These are phyloP conservation scores for Oryza rufipogon DNA, from an alignment of 176 grass and related monocot genomes.

Conservation along the genomic window DNA sequence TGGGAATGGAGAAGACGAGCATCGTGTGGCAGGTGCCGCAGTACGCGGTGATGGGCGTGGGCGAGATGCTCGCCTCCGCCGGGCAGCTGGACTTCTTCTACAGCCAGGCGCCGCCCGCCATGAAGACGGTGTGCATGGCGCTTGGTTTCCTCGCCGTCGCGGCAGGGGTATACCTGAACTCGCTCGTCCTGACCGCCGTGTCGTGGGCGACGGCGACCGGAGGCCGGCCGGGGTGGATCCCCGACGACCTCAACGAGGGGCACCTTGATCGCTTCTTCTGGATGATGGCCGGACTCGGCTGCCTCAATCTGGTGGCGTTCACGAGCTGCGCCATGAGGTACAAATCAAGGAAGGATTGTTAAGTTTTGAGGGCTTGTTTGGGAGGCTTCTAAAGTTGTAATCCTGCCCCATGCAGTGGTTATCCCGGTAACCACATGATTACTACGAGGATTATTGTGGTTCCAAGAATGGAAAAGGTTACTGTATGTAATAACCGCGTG, in stretches of 20 bases:
- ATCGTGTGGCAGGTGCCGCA: conserved; percentile 49
- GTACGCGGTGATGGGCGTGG: conserved; percentile 45
- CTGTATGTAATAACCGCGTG: too few relatives aligned
- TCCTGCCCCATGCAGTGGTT: too few relatives aligned
- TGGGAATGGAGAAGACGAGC: background rate
- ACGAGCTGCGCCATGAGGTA: background rate
- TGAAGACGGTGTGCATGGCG: conserved; percentile 66
- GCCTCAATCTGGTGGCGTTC: conserved; percentile 6
- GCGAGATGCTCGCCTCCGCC: conserved; percentile 48
- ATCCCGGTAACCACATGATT: too few relatives aligned
- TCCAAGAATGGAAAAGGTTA: too few relatives aligned
- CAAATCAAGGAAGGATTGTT: conserved; percentile 1
- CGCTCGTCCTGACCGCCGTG: conserved; percentile 48
- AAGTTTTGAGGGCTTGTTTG: too few relatives aligned
- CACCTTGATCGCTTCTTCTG: conserved; percentile 56
- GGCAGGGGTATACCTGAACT: conserved; percentile 54
- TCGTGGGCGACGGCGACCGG: conserved; percentile 23
- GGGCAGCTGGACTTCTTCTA: conserved; percentile 69
- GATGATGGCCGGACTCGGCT: conserved; percentile 27
- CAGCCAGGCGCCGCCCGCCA: conserved; percentile 56
- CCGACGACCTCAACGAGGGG: conserved; percentile 58
- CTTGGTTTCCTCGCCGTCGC: conserved; percentile 51
- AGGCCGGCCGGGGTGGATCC: conserved; percentile 53
- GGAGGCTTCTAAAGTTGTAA: too few relatives aligned
- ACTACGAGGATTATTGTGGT: too few relatives aligned